These are phyloP conservation scores for Orobanche coerulescens DNA, from an alignment of 257 asterid species.

Conservation along the genomic window DNA sequence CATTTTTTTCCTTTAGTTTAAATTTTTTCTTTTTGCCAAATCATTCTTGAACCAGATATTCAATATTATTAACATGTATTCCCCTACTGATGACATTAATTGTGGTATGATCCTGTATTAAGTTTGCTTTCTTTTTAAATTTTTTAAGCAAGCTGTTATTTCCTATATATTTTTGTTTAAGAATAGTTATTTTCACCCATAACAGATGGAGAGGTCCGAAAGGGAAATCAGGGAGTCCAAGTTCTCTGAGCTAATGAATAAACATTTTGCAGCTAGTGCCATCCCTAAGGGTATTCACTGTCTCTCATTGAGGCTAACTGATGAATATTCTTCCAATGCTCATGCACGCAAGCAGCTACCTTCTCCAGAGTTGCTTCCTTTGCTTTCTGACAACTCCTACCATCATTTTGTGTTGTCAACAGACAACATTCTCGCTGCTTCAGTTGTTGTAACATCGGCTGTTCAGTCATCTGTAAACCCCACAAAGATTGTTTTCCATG, in stretches of 20 bases:
- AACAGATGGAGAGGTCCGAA: conserved; percentile 56
- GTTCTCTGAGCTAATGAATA: conserved; percentile 63
- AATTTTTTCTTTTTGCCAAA: conserved; percentile 4
- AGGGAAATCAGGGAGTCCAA: conserved; percentile 60
- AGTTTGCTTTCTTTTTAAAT: conserved; percentile 8
- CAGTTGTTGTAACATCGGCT: conserved; percentile 82
- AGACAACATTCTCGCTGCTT: conserved; percentile 92
- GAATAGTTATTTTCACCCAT: neutral
- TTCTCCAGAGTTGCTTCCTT: conserved; percentile 88
- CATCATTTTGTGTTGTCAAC: conserved; percentile 85
- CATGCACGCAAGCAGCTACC: conserved; percentile 95
- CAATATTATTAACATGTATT: neutral
- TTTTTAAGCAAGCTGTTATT: neutral
- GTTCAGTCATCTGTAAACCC: conserved; percentile 69
- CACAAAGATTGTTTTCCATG: conserved; percentile 81
- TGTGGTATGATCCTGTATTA: neutral
- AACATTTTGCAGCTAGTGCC: conserved; percentile 70
- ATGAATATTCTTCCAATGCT: conserved; percentile 96
- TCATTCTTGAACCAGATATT: neutral
- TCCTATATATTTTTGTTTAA: neutral
- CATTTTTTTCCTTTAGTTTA: neutral
- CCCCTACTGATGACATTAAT: conserved; percentile 14
- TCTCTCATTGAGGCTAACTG: conserved; percentile 80
- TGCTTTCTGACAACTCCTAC: conserved; percentile 81
- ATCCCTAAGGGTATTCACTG: conserved; percentile 50